Conservation (phyloP, 495 filamentous ascomycete genomes). For the Talaromyces liani region DNA sequence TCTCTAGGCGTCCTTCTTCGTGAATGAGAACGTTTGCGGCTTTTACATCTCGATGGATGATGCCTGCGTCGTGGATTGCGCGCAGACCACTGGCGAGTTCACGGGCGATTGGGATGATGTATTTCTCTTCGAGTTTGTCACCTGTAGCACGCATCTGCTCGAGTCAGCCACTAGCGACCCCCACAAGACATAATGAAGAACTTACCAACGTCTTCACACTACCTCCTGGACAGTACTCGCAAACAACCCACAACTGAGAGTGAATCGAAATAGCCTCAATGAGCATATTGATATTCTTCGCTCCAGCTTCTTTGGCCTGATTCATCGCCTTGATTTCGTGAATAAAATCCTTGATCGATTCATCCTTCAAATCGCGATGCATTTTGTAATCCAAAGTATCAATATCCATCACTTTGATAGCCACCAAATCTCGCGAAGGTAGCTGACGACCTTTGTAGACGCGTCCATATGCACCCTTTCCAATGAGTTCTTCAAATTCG, state of each 20-base stretch:
- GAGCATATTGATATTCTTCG: conserved; percentile 84
- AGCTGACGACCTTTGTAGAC: conserved; percentile 74
- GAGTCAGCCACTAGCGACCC: too few species aligned
- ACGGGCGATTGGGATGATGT: conserved; percentile 80
- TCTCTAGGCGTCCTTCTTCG: conserved; percentile 77
- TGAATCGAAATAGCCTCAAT: conserved; percentile 83
- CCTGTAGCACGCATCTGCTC: conserved; percentile 52
- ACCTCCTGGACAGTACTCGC: conserved; percentile 90
- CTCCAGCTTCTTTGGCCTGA: conserved; percentile 73
- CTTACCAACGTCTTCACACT: conserved; percentile 83
- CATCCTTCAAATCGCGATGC: conserved; percentile 62
- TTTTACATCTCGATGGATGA: conserved; percentile 96
- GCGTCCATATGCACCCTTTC: conserved; percentile 90
- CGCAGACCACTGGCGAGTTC: conserved; percentile 79
- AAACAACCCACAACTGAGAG: conserved; percentile 88
- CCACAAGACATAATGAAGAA: neutral
- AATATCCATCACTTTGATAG: conserved; percentile 94
- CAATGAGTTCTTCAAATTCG: conserved; percentile 80
- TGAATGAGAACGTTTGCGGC: conserved; percentile 86
- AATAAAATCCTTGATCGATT: conserved; percentile 76
- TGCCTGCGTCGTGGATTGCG: conserved; percentile 82
- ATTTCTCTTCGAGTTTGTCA: conserved; percentile 73
- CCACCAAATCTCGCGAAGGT: conserved; percentile 60
- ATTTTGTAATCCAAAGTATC: conserved; percentile 70
- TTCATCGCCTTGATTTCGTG: conserved; percentile 86